Evolutionary conservation across 495 filamentous ascomycete genomes (phyloP), one percentile per base, ranked within the genome.

Genomic region (Penicillium macrosclerotiorum): DNA sequence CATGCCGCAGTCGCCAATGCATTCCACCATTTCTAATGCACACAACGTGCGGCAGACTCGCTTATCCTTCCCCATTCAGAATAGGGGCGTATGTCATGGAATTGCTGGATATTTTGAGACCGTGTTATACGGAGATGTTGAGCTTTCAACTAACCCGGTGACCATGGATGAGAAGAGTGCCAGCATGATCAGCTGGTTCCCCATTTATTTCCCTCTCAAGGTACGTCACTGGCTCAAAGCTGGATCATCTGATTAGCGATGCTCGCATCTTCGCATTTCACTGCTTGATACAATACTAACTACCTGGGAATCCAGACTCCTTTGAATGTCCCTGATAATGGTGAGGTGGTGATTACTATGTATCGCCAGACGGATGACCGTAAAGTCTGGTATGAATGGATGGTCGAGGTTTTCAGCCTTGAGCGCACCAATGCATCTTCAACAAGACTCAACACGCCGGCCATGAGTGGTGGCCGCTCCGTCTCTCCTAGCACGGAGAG

Each of bases 371-470:
- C 93, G 5, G 91, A 97, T 62, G 88, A 95, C 56, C 79, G 86
- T 14, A 95, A 90, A 69, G 92, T 97, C 9, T 99, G 93, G 94
- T 99, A 99, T 64, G 92, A 99, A 64, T 99, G 93, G 93, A 75
- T 93, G 55, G 83, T 95, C 1, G 93, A 97, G 63, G 86, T 82
- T 17, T 95, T 84, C 58, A 74, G 82, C 7, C 60, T 73, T n/a
- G 68, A 74, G 42, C 63, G 51, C 12, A 47, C 41, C 20, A 19
- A 42, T 1, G 45, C 59, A 26, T 14, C 60, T 33, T 13, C 52
- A 17, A 29, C 47, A 14, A 57, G 55, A 35, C 38, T 51, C 33
- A 45, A 54, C 24, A 46, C 52, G 16, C 65, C 67, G 7, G 46
- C 61, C 16, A 67, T 67, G 63, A 65, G 63, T 40, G 68, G 65